phyloP scores from a whole-genome alignment of 2,329 filamentous ascomycete species.

The Eurotiales sp. region DNA sequence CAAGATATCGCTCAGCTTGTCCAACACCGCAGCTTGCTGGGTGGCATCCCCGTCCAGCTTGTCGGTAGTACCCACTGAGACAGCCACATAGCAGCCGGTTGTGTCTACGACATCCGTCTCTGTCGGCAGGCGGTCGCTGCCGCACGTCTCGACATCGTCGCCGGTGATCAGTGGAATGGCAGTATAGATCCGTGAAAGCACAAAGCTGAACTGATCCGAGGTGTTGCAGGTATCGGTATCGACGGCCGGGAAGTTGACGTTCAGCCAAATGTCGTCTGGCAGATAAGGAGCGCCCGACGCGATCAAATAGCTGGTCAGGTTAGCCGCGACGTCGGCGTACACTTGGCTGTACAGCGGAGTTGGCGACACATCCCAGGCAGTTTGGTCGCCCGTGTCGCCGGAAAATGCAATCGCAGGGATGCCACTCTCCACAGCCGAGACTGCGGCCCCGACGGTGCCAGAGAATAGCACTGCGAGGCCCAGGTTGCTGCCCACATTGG shows the following conservation, averaged over 20 bases:
- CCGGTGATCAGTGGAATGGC: constrained; percentile 30
- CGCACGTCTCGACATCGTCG: constrained; percentile 57
- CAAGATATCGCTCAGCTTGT: constrained; percentile 49
- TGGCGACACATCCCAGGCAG: constrained; percentile 49
- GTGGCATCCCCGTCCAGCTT: constrained; percentile 57
- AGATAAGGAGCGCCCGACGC: constrained; percentile 60
- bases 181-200: constrained; percentile 59
- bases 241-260: constrained; percentile 61
- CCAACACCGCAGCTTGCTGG: constrained; percentile 49
- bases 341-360: constrained; percentile 51
- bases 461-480: constrained; percentile 57
- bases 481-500: constrained; percentile 59
- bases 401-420: constrained; percentile 69
- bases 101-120: constrained; percentile 53
- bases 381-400: constrained; percentile 49
- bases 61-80: constrained; percentile 61
- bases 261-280: constrained; percentile 58
- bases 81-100: constrained; percentile 57
- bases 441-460: constrained; percentile 64
- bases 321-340: constrained; percentile 62
- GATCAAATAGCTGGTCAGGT: constrained; percentile 55
- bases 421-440: constrained; percentile 52
- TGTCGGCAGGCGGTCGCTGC: constrained; percentile 52
- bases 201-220: constrained; percentile 57
- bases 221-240: constrained; percentile 48